These are phyloP conservation scores for Tulasnella sp. DNA, from an alignment of 768 basidiomycete species.

Conservation along the genomic window DNA sequence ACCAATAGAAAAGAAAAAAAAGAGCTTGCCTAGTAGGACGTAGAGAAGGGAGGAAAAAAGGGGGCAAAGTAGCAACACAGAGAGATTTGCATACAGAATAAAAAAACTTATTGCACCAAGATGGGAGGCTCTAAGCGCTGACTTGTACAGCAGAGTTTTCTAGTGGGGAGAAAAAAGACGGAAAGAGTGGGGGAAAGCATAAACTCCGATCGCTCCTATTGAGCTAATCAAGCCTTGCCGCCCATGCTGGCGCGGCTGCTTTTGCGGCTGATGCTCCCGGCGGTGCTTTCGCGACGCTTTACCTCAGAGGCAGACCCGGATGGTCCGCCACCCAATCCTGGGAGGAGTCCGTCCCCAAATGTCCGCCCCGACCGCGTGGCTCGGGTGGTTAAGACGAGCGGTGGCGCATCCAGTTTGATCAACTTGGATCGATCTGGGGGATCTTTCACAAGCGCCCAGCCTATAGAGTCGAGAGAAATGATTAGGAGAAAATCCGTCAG, in stretches of 20 bases:
- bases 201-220: neutral
- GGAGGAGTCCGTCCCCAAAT: slow-evolving; percentile 6
- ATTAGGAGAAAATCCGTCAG: neutral
- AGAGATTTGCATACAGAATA: slow-evolving; percentile 3
- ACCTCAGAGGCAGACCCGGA: neutral
- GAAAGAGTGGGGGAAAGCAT: neutral
- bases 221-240: neutral
- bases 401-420: slow-evolving; percentile 14
- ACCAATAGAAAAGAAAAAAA: neutral
- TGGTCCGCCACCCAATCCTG: neutral
- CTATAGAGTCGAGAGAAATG: neutral
- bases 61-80: neutral
- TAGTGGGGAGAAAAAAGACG: neutral
- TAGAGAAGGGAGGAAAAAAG: neutral
- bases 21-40: neutral
- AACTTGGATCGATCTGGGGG: slow-evolving; percentile 15
- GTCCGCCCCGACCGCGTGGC: slow-evolving; percentile 15
- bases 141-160: neutral
- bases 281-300: neutral
- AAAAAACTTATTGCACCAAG: slow-evolving; percentile 4
- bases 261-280: neutral
- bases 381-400: slow-evolving; percentile 13
- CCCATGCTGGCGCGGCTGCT: neutral
- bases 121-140: neutral
- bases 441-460: slow-evolving; percentile 15